Evolutionary conservation across 257 asterid species (phyloP).

Genomic region (Solanum megistacrolobum): DNA sequence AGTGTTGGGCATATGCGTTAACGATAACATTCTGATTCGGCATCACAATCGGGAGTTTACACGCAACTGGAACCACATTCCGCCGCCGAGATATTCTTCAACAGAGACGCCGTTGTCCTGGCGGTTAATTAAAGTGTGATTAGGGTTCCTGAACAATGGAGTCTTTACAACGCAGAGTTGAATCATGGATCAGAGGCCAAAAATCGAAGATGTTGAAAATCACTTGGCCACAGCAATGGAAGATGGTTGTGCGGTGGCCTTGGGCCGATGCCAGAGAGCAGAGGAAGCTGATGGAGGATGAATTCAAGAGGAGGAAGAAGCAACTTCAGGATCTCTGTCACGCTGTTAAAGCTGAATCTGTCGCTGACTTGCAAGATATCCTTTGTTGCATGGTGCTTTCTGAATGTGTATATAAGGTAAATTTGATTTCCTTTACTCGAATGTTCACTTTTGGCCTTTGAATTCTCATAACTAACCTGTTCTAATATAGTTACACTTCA

Average conservation of each 20-base stretch:
- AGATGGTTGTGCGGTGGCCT: conserved; percentile 73
- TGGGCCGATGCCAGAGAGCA: conserved; percentile 67
- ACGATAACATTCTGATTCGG: background rate
- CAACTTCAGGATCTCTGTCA: conserved; percentile 62
- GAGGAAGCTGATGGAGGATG: conserved; percentile 60
- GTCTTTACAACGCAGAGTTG: conserved; percentile 64
- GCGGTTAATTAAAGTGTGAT: background rate
- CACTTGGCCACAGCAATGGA: conserved; percentile 87
- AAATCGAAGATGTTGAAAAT: conserved; percentile 57
- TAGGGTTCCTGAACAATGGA: conserved; percentile 40
- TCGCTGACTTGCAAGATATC: conserved; percentile 87
- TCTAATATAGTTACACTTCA: background rate
- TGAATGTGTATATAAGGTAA: conserved; percentile 49
- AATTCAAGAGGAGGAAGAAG: conserved; percentile 63
- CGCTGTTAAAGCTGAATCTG: conserved; percentile 81
- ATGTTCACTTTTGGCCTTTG: background rate
- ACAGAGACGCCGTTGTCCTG: background rate
- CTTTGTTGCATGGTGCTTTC: conserved; percentile 97
- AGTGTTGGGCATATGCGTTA: conserved; percentile 12
- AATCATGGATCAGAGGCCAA: conserved; percentile 91
- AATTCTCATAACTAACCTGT: background rate
- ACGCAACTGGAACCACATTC: conserved; percentile 9
- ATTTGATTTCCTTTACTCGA: background rate
- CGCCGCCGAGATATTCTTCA: conserved; percentile 10
- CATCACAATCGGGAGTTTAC: background rate